Conservation (phyloP, 1,284 basidiomycete genomes). For the Apiotrichum sp. region DNA sequence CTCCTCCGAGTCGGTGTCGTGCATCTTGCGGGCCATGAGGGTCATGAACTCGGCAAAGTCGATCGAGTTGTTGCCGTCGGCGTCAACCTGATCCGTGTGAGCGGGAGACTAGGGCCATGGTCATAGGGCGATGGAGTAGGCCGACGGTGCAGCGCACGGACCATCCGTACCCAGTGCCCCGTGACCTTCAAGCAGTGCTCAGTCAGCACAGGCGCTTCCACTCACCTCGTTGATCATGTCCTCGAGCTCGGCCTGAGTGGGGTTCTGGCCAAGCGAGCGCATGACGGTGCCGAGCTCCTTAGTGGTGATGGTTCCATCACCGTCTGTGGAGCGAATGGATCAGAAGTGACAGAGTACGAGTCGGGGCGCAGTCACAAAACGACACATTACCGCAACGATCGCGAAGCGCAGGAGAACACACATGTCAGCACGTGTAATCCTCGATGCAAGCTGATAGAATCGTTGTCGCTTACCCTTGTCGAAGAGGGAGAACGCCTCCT, state of each 20-base stretch:
- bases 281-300: conserved; percentile 95
- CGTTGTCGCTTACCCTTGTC: conserved; percentile 64
- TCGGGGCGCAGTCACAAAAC: no score
- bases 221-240: conserved; percentile 92
- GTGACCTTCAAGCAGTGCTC: background rate
- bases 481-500: conserved; percentile 91
- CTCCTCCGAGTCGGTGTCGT: conserved; percentile 75
- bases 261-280: conserved; percentile 94
- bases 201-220: conserved; percentile 5
- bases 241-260: conserved; percentile 88
- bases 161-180: background rate
- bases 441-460: background rate
- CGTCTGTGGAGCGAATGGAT: conserved; percentile 54
- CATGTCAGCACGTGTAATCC: no score
- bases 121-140: no score
- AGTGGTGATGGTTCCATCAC: conserved; percentile 94
- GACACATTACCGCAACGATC: no score
- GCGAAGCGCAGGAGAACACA: background rate
- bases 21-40: conserved; percentile 96
- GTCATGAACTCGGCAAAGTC: conserved; percentile 93
- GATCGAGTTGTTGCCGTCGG: conserved; percentile 74
- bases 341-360: no score
- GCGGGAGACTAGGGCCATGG: no score
- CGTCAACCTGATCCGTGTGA: conserved; percentile 48
- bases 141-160: background rate